Evolutionary conservation across 169 alveolate species (phyloP).

Genomic region (Plasmodium falciparum): DNA sequence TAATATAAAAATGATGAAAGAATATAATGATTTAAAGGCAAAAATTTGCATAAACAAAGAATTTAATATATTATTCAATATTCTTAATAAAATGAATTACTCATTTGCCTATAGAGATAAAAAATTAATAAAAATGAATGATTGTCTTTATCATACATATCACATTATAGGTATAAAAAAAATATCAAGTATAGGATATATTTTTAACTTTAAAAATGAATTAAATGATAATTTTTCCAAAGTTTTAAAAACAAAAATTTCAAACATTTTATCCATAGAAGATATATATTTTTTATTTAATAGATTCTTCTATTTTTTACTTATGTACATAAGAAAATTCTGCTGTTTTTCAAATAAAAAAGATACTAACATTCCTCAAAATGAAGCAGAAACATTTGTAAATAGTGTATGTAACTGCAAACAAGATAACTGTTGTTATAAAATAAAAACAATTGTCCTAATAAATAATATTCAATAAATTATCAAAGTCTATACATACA

Average conservation of each 20-base stretch:
- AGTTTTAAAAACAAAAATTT: slow-evolving; percentile 67
- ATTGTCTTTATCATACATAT: slow-evolving; percentile 66
- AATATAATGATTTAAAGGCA: slow-evolving; percentile 28
- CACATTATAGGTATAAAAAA: slow-evolving; percentile 70
- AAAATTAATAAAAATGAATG: slow-evolving; percentile 68
- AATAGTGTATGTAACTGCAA: slow-evolving; percentile 28
- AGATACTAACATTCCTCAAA: not conserved
- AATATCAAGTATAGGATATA: slow-evolving; percentile 46
- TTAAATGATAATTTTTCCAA: slow-evolving; percentile 64
- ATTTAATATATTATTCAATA: slow-evolving; percentile 16
- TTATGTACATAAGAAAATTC: slow-evolving; percentile 31
- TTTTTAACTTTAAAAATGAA: slow-evolving; percentile 51
- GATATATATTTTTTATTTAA: slow-evolving; percentile 63
- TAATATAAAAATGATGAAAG: slow-evolving; percentile 70
- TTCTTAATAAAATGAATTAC: slow-evolving; percentile 55
- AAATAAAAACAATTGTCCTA: slow-evolving; percentile 67
- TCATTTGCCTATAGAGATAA: slow-evolving; percentile 49
- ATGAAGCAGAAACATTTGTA: not conserved
- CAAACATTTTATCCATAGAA: slow-evolving; percentile 33
- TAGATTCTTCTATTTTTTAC: slow-evolving; percentile 54
- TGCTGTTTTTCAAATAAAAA: slow-evolving; percentile 40
- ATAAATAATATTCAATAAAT: too few species aligned
- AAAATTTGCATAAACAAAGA: slow-evolving; percentile 7
- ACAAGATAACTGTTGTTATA: slow-evolving; percentile 42
- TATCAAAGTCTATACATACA: too few species aligned